Evolutionary conservation across 495 filamentous ascomycete genomes (phyloP), one percentile per base, ranked within the genome.

Genomic region (Sphaerosporella brunnea): DNA sequence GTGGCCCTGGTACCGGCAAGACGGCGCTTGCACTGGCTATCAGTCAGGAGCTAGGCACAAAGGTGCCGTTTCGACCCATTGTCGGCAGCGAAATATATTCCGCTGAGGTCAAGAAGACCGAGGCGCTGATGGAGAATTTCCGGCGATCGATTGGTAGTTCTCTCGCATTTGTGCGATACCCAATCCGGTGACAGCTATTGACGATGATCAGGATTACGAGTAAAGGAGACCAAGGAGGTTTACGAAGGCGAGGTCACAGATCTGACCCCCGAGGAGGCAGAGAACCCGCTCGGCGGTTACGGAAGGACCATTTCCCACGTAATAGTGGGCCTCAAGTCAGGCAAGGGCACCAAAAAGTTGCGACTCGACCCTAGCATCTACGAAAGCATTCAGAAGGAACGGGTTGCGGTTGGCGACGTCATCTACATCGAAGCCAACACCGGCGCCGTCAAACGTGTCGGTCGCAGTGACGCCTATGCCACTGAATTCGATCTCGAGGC

Each of bases 401-500:
- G 88, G 46, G 84, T 99, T 36, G 93, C 94, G 75, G 92, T 92
- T 4, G 90, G 90, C 50, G 90, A 99, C 64, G 81, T 99, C 48
- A 95, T 99, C 50, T 87, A 80, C 36, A 95, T 99, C 59, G 92
- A 99, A 64, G 96, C 95, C 68, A 84, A 87, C 2, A 90, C 83
- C 1, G 92, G 92, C 45, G 93, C 93, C 64, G 96, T 99, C 62
- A 92, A 84, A 43, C 96, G 95, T 64, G 72, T 99, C 1, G 90
- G 90, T 24, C 77, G 90, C 23, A 93, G 84, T 15, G 96, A 86
- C 63, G 85, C 88, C 4, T 73, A 88, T 43, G 92, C 86, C 39
- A 77, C 92, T 50, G 90, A 99, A 64, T 99, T 96, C 72, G 90
- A 99, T 65, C 90, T 92, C 38, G 96, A 96, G 90, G 90, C 92